Evolutionary conservation across 352 stramenopile genomes (phyloP).

Genomic region (Pythium phragmitis): DNA sequence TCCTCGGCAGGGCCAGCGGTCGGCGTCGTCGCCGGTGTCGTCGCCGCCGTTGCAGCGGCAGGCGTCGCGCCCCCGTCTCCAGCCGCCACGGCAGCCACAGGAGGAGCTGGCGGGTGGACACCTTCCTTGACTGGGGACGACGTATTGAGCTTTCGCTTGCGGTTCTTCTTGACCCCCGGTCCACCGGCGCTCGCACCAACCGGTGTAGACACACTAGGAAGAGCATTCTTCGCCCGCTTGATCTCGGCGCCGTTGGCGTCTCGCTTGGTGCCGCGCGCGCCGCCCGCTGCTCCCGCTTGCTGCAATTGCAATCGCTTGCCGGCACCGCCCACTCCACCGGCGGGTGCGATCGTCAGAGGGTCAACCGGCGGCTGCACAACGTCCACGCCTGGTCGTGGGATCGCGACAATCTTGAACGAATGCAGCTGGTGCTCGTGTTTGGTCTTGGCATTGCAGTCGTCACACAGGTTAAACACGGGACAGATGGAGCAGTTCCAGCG

Average conservation of each 20-base stretch:
- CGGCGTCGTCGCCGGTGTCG: background rate
- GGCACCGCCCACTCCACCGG: slow-evolving; percentile 16
- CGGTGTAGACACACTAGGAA: slow-evolving; percentile 15
- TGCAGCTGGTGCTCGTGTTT: slow-evolving; percentile 92
- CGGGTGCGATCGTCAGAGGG: slow-evolving; percentile 24
- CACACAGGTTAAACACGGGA: slow-evolving; percentile 95
- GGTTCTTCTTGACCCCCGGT: slow-evolving; percentile 29
- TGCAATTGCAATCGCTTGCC: slow-evolving; percentile 34
- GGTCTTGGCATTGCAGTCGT: slow-evolving; percentile 92
- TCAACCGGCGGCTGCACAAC: slow-evolving; percentile 28
- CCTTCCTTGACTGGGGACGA: slow-evolving; percentile 31
- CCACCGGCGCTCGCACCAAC: slow-evolving; percentile 15
- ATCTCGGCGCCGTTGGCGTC: slow-evolving; percentile 29
- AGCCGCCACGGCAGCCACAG: background rate
- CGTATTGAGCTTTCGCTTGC: slow-evolving; percentile 74
- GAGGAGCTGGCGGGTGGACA: background rate
- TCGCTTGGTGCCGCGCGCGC: slow-evolving; percentile 31
- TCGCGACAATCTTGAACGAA: slow-evolving; percentile 91
- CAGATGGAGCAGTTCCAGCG: slow-evolving; percentile 96
- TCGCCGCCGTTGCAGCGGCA: background rate
- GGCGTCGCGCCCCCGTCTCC: background rate
- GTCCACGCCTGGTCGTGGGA: slow-evolving; percentile 65
- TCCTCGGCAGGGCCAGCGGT: slow-evolving; percentile 10
- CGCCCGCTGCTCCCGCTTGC: slow-evolving; percentile 23
- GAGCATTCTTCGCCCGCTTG: slow-evolving; percentile 26